These are phyloP conservation scores for Rhytidiadelphus loreus DNA, from an alignment of 225 moss, liverwort and hornwort species.

Conservation along the genomic window DNA sequence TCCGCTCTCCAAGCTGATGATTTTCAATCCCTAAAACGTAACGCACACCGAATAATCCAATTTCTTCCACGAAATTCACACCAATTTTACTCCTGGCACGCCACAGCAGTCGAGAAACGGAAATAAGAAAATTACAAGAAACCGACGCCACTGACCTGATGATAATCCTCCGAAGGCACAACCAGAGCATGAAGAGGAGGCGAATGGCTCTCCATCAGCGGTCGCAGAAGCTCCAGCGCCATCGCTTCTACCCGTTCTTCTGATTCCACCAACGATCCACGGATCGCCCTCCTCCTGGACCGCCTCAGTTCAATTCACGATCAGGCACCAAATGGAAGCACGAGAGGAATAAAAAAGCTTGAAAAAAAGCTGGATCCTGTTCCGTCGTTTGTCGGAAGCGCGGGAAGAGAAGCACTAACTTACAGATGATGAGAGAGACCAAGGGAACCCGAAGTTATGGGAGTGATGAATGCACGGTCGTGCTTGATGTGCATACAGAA, in stretches of 20 bases:
- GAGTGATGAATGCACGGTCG: neutral
- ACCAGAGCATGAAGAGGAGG: constrained; percentile 47
- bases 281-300: neutral
- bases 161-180: constrained; percentile 58
- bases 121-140: neutral
- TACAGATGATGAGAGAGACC: neutral
- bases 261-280: neutral
- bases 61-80: neutral
- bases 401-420: neutral
- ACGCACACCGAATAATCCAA: neutral
- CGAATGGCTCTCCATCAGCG: constrained; percentile 51
- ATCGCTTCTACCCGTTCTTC: neutral
- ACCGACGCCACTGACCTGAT: constrained; percentile 20
- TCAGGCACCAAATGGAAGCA: neutral
- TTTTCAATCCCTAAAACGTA: neutral
- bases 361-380: neutral
- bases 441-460: neutral
- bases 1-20: neutral
- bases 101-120: neutral
- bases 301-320: neutral
- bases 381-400: neutral
- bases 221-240: constrained; percentile 42
- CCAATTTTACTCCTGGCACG: neutral
- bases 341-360: neutral
- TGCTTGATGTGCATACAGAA: neutral